These are phyloP conservation scores for Tulasnella sp. DNA, from an alignment of 768 basidiomycete species.

Conservation along the genomic window DNA sequence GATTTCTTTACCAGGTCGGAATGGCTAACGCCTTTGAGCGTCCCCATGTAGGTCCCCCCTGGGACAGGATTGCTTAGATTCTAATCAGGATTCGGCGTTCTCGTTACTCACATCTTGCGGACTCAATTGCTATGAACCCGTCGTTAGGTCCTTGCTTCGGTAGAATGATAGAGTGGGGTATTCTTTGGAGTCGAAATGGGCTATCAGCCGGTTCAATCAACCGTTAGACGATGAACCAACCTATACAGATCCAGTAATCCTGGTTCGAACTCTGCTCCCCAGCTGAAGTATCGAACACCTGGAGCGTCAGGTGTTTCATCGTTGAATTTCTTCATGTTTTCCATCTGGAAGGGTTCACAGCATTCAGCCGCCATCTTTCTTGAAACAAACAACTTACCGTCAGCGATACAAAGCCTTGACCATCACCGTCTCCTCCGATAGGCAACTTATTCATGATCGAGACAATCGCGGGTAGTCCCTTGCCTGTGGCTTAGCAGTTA, in stretches of 20 bases:
- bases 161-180: constrained; percentile 68
- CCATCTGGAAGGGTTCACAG: constrained; percentile 25
- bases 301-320: constrained; percentile 67
- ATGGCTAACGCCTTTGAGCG: constrained; percentile 81
- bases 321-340: constrained; percentile 84
- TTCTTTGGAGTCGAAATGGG: constrained; percentile 24
- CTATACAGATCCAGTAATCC: constrained; percentile 86
- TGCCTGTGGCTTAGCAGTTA: constrained; percentile 27
- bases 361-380: not conserved
- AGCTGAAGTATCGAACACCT: constrained; percentile 82
- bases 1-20: constrained; percentile 48
- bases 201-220: not conserved
- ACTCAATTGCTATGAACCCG: constrained; percentile 80
- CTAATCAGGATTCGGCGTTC: not conserved
- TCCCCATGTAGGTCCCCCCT: constrained; percentile 87
- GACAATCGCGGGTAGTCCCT: constrained; percentile 30
- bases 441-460: constrained; percentile 63
- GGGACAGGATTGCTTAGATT: not conserved
- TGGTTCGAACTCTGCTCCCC: constrained; percentile 87
- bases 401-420: constrained; percentile 82
- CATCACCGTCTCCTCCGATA: constrained; percentile 90
- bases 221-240: constrained; percentile 38
- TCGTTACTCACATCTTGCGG: constrained; percentile 49
- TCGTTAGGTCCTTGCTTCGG: constrained; percentile 90
- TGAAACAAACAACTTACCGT: constrained; percentile 28